Evolutionary conservation across 2,329 filamentous ascomycete genomes (phyloP), one percentile per base, ranked within the genome.

Genomic region (Calcarisporium arbuscula): DNA sequence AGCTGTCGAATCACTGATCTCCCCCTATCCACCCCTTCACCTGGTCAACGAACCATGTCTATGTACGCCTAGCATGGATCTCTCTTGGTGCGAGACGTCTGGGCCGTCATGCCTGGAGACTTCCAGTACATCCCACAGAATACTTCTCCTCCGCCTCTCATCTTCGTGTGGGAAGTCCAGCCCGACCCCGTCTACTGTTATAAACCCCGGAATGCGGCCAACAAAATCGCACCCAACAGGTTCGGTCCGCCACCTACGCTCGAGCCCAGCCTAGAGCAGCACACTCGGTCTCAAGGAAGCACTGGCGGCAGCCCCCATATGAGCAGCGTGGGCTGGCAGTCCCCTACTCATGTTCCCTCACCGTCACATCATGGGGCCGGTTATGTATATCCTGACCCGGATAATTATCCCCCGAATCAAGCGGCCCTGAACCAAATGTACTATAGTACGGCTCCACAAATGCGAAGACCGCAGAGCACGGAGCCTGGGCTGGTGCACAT

Each of bases 301-400:
- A 81, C 76, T n/a, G 78, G 69, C 37, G 84, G 85, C 34, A 95
- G 88, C 58, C 89, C 90, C 32, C 89, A 95, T 58, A 86, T 95
- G 78, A 62, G 66, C 42, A 79, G 73, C 41, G 73, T 86, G 42
- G 84, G 85, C 35, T 95, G 90, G 89, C 84, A 87, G 46, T 94
- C 88, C 5, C 88, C 88, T 5, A 77, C 80, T 3, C 84, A 89
- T 46, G 76, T 78, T 44, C 73, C 74, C 20, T 78, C 87, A 45
- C 78, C 82, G 8, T 82, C 83, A 8, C 83, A 88, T 42, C 62
- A 67, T 28, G 75, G 72, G 28, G 77, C 74, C 32, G 70, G 69
- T 43, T 89, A 87, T 44, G 79, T 85, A 42, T 95, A 94, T 53
- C 78, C 82, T 7, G 94, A 95, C 47, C 84, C 86, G 0, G 87